These are phyloP conservation scores for Lantana camara DNA, from an alignment of 257 asterid species.

Conservation along the genomic window DNA sequence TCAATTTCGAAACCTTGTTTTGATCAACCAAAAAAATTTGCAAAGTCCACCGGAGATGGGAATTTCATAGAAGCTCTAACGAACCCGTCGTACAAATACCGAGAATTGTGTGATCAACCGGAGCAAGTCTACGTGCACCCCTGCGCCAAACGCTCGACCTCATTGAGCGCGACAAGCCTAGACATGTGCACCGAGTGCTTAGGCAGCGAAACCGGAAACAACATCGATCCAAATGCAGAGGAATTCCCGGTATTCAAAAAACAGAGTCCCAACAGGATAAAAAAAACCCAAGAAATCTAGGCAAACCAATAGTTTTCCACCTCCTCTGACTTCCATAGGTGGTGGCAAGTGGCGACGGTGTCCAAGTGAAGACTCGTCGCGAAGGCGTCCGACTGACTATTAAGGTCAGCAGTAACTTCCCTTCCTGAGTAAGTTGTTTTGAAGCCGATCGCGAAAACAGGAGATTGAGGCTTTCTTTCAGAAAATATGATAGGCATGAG, in stretches of 20 bases:
- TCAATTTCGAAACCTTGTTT: constrained; percentile 14
- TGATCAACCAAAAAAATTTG: constrained; percentile 16
- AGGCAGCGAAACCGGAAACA: constrained; percentile 72
- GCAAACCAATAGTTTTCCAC: constrained; percentile 45
- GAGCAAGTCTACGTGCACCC: constrained; percentile 51
- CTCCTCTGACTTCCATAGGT: constrained; percentile 64
- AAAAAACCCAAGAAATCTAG: constrained; percentile 30
- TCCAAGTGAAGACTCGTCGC: constrained; percentile 52
- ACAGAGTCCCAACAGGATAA: constrained; percentile 3
- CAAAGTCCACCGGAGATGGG: constrained; percentile 31
- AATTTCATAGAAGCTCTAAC: constrained; percentile 35
- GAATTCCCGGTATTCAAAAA: constrained; percentile 31
- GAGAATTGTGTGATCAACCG: neutral
- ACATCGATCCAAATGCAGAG: constrained; percentile 40
- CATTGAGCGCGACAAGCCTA: constrained; percentile 46
- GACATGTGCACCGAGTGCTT: constrained; percentile 82
- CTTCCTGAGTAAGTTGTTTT: constrained; percentile 35
- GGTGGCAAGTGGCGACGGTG: constrained; percentile 43
- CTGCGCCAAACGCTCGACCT: constrained; percentile 32
- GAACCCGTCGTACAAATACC: neutral
- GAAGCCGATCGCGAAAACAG: constrained; percentile 60
- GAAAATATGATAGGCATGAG: constrained; percentile 16
- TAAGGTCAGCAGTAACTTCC: constrained; percentile 31
- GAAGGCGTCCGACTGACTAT: constrained; percentile 68
- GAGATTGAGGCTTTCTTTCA: constrained; percentile 56